Evolutionary conservation across 2,329 filamentous ascomycete species (phyloP).

Genomic region (Ophiocordyceps australis): DNA sequence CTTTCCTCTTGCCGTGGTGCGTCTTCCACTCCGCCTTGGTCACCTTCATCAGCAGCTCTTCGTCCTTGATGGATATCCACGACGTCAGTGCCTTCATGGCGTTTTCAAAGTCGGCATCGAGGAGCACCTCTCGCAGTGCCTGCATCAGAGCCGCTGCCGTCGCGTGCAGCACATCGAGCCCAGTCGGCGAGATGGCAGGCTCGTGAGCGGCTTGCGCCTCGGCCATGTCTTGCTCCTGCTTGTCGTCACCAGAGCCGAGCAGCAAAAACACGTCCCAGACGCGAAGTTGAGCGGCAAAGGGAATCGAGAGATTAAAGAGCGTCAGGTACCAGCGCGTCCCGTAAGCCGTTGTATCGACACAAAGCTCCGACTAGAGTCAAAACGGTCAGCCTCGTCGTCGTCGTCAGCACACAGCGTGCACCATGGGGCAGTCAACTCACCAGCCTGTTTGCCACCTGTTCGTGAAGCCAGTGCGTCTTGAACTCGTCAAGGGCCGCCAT

Average conservation of each 20-base stretch:
- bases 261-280: slow-evolving; percentile 98
- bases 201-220: slow-evolving; percentile 2
- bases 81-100: slow-evolving; percentile 94
- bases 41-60: slow-evolving; percentile 84
- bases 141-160: slow-evolving; percentile 81
- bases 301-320: slow-evolving; percentile 91
- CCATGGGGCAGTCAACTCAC: slow-evolving; percentile 29
- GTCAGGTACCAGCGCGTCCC: slow-evolving; percentile 96
- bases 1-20: slow-evolving; percentile 28
- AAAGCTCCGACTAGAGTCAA: slow-evolving; percentile 55
- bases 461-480: slow-evolving; percentile 66
- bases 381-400: too few relatives aligned
- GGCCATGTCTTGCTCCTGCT: slow-evolving; percentile 4
- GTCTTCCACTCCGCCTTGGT: slow-evolving; percentile 73
- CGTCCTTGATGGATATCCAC: slow-evolving; percentile 86
- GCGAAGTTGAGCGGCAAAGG: slow-evolving; percentile 81
- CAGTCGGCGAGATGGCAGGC: slow-evolving; percentile 13
- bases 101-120: slow-evolving; percentile 92
- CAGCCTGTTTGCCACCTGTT: slow-evolving; percentile 64
- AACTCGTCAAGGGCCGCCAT: slow-evolving; percentile 79
- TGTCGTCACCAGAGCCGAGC: slow-evolving; percentile 32
- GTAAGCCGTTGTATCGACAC: slow-evolving; percentile 79
- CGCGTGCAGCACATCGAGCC: slow-evolving; percentile 78
- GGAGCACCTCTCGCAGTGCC: slow-evolving; percentile 69
- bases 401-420: not conserved